These are phyloP conservation scores for Hyaloperonospora arabidopsidis DNA, from an alignment of 352 stramenopile genomes.

Conservation along the genomic window DNA sequence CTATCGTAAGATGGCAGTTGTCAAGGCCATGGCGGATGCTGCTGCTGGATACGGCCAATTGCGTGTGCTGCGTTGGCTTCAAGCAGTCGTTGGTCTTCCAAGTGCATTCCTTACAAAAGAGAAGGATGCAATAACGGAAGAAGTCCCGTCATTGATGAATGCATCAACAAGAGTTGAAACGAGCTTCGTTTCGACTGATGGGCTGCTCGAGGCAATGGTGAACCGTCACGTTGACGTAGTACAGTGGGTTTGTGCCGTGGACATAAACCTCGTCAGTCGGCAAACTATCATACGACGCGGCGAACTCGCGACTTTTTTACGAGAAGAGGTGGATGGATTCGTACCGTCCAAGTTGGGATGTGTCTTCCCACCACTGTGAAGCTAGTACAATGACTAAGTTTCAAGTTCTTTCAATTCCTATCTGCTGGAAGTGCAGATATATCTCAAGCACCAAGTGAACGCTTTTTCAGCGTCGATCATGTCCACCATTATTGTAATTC, in stretches of 20 bases:
- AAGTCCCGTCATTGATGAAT: background rate
- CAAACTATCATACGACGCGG: constrained; percentile 16
- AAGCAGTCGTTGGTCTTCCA: constrained; percentile 14
- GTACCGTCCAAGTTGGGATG: constrained; percentile 21
- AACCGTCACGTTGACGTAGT: constrained; percentile 35
- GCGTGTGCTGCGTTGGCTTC: constrained; percentile 28
- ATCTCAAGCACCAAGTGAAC: too few species aligned
- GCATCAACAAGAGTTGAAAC: constrained; percentile 8
- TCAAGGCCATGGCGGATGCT: constrained; percentile 20
- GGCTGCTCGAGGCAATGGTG: constrained; percentile 21
- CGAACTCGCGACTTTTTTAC: constrained; percentile 27
- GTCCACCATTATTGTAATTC: too few species aligned
- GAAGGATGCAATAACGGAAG: background rate
- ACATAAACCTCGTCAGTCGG: constrained; percentile 19
- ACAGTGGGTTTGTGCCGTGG: constrained; percentile 25
- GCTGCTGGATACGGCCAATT: constrained; percentile 29
- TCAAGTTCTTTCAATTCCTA: constrained; percentile 3
- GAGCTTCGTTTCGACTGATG: constrained; percentile 27
- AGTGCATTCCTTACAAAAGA: constrained; percentile 3
- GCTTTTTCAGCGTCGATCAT: too few species aligned
- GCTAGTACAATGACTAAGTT: background rate
- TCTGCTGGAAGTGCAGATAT: too few species aligned
- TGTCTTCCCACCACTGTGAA: constrained; percentile 26
- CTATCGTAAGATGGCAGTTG: constrained; percentile 17
- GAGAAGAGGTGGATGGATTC: constrained; percentile 25